phyloP scores from a whole-genome alignment of 164 flowering plant species.

The Buxus sempervirens region DNA sequence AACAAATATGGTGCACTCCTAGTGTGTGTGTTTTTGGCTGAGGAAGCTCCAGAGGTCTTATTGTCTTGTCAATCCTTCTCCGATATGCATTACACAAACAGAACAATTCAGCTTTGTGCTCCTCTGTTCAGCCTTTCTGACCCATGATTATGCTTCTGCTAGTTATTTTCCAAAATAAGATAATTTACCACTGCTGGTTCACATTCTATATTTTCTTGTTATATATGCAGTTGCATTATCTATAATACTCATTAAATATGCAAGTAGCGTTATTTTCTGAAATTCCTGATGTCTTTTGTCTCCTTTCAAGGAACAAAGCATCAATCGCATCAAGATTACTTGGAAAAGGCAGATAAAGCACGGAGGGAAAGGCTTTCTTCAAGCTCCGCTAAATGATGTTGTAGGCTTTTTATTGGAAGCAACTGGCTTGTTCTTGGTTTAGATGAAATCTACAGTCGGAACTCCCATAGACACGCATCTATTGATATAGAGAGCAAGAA shows the following conservation, averaged over 20 bases:
- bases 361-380: conserved; percentile 73
- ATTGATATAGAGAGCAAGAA: too few species aligned
- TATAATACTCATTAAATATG: too few species aligned
- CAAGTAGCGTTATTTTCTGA: neutral
- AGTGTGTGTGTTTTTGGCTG: neutral
- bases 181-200: neutral
- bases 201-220: neutral
- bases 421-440: neutral
- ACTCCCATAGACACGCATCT: too few species aligned
- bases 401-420: conserved; percentile 2
- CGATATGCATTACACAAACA: neutral
- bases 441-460: too few species aligned
- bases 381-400: conserved; percentile 37
- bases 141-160: neutral
- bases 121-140: neutral
- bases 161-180: too few species aligned
- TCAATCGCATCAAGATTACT: conserved; percentile 85
- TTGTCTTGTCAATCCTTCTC: neutral
- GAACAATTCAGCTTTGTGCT: neutral
- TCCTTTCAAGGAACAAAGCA: conserved; percentile 60
- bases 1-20: neutral
- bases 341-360: conserved; percentile 92
- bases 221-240: neutral
- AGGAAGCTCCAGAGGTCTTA: neutral
- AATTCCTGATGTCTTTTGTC: neutral